Conservation (phyloP, 1,284 basidiomycete genomes). For the Apiotrichum montevideense region DNA sequence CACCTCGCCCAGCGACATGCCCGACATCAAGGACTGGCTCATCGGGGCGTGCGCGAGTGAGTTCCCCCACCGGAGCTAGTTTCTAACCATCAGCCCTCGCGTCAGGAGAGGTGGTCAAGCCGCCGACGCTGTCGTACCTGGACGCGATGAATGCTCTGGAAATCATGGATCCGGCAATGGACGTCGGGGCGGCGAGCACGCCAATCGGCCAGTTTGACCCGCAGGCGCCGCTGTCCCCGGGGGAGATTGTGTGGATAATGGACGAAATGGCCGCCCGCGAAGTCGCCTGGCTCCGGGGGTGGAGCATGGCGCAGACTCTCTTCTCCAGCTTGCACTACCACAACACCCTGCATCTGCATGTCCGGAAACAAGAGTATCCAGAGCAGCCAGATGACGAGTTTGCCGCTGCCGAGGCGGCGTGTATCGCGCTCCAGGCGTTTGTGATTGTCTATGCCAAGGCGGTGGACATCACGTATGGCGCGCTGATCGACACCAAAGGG, state of each 20-base stretch:
- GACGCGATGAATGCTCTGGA: slow-evolving; percentile 88
- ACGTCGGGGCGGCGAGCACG: slow-evolving; percentile 59
- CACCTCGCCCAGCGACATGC: slow-evolving; percentile 9
- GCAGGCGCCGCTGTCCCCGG: slow-evolving; percentile 56
- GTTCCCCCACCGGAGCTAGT: background rate
- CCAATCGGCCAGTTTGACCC: slow-evolving; percentile 59
- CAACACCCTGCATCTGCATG: slow-evolving; percentile 43
- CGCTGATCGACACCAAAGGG: slow-evolving; percentile 58
- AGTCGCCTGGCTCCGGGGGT: slow-evolving; percentile 83
- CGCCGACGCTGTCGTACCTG: slow-evolving; percentile 62
- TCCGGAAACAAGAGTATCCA: too few relatives aligned
- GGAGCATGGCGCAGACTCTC: slow-evolving; percentile 76
- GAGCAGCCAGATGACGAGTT: background rate
- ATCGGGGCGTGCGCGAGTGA: slow-evolving; percentile 18
- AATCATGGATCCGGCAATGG: slow-evolving; percentile 82
- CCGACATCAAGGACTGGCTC: slow-evolving; percentile 30
- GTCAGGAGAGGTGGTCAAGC: slow-evolving; percentile 60
- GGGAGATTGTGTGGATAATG: slow-evolving; percentile 80
- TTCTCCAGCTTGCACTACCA: slow-evolving; percentile 76
- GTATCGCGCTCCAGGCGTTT: slow-evolving; percentile 63
- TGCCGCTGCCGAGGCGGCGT: slow-evolving; percentile 51
- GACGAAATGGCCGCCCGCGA: slow-evolving; percentile 74
- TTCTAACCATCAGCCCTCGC: slow-evolving; percentile 55
- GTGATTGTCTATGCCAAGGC: slow-evolving; percentile 72
- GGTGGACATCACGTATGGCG: slow-evolving; percentile 73